A percentile compares a stretch with the other conserved stretches of the same genome.
Evolutionary conservation across 345 rosid genomes (phyloP).

Genomic region (Limnanthes douglasii): DNA sequence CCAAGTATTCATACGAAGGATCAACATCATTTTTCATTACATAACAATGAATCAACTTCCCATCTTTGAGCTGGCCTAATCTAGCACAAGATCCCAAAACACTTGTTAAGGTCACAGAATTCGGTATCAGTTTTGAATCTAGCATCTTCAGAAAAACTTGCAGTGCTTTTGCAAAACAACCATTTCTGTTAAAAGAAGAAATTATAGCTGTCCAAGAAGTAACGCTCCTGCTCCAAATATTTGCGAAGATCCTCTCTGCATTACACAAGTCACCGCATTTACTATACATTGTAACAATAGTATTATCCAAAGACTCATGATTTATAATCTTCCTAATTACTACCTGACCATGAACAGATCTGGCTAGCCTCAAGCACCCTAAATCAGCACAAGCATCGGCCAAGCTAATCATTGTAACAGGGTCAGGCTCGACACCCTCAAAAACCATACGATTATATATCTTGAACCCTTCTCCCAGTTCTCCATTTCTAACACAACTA

Average conservation of each 20-base stretch:
- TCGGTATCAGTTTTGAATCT: slow-evolving; percentile 23
- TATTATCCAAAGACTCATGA: slow-evolving; percentile 28
- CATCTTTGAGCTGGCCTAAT: slow-evolving; percentile 38
- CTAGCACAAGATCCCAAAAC: slow-evolving; percentile 53
- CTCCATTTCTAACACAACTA: slow-evolving; percentile 34
- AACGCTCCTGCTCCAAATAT: slow-evolving; percentile 10
- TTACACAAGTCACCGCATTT: slow-evolving; percentile 53
- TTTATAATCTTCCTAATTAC: slow-evolving; percentile 18
- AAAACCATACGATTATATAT: slow-evolving; percentile 25
- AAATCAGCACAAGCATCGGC: slow-evolving; percentile 43
- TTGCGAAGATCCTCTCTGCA: slow-evolving; percentile 37
- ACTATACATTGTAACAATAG: slow-evolving; percentile 49
- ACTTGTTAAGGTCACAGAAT: slow-evolving; percentile 43
- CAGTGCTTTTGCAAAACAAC: slow-evolving; percentile 31
- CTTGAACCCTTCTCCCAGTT: slow-evolving; percentile 24
- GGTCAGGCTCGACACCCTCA: slow-evolving; percentile 35
- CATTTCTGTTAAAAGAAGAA: slow-evolving; percentile 41
- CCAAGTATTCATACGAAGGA: slow-evolving; percentile 25
- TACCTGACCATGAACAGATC: slow-evolving; percentile 31
- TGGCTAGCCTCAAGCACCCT: slow-evolving; percentile 24
- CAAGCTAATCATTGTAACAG: slow-evolving; percentile 33
- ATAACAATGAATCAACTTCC: slow-evolving; percentile 62
- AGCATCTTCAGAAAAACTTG: slow-evolving; percentile 40
- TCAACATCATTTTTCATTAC: slow-evolving; percentile 27
- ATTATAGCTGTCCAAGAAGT: slow-evolving; percentile 72